Evolutionary conservation across 768 basidiomycete species (phyloP).

Genomic region (Pleurotus tuber-regium): DNA sequence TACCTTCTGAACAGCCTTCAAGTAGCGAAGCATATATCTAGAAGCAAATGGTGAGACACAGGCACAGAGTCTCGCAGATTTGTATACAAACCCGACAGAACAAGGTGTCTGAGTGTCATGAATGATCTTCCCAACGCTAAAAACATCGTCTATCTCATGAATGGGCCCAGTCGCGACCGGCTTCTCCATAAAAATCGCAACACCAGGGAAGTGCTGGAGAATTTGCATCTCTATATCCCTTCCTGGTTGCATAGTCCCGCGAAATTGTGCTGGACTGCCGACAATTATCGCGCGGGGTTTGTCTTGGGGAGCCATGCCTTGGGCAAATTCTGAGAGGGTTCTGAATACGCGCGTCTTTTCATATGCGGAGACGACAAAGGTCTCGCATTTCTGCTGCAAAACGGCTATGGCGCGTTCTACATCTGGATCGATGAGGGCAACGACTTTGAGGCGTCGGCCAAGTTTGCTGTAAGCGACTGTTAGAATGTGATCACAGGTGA

Average conservation of each 20-base stretch:
- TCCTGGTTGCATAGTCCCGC: constrained; percentile 70
- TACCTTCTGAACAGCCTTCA: constrained; percentile 94
- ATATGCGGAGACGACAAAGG: constrained; percentile 95
- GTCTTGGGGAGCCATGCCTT: constrained; percentile 53
- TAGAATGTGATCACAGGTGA: not conserved
- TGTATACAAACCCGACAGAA: constrained; percentile 73
- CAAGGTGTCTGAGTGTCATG: constrained; percentile 69
- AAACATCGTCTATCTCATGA: constrained; percentile 63
- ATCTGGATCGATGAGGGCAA: constrained; percentile 90
- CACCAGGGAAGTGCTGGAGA: constrained; percentile 81
- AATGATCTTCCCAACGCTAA: constrained; percentile 70
- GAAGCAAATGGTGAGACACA: not conserved
- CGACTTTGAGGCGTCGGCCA: constrained; percentile 91
- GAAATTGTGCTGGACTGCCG: constrained; percentile 88
- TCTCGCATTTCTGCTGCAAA: constrained; percentile 86
- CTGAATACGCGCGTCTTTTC: constrained; percentile 81
- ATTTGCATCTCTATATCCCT: constrained; percentile 87
- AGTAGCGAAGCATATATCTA: constrained; percentile 91
- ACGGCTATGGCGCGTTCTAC: constrained; percentile 75
- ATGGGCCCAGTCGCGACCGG: constrained; percentile 83
- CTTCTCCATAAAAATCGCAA: constrained; percentile 90
- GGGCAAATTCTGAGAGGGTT: constrained; percentile 81
- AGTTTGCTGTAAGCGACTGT: constrained; percentile 61
- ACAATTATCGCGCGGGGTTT: constrained; percentile 84
- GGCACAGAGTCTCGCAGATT: not conserved